These are phyloP conservation scores for Podospora pseudocomata DNA, from an alignment of 495 filamentous ascomycete genomes.

Conservation along the genomic window DNA sequence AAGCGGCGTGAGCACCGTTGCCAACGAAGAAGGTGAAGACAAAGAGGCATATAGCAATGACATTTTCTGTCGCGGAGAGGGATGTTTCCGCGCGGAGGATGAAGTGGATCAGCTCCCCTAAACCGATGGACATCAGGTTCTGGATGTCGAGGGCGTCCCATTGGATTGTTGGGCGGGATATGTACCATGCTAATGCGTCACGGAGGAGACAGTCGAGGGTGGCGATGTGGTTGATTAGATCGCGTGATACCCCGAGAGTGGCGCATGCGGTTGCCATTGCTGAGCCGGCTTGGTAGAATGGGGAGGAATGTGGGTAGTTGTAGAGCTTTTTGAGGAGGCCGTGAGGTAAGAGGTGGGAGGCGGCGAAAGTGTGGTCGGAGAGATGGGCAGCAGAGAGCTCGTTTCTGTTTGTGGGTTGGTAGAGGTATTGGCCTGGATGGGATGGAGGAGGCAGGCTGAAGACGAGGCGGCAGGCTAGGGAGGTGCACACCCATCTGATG, in stretches of 20 bases:
- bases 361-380: conserved; percentile 12
- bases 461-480: conserved; percentile 11
- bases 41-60: conserved; percentile 16
- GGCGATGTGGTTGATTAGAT: conserved; percentile 8
- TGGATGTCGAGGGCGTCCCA: conserved; percentile 21
- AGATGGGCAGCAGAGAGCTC: conserved; percentile 6
- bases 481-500: conserved; percentile 16
- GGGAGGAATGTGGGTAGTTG: conserved; percentile 14
- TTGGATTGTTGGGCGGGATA: not conserved
- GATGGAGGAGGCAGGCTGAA: conserved; percentile 11
- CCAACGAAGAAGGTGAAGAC: conserved; percentile 18
- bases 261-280: conserved; percentile 17
- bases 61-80: conserved; percentile 17
- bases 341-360: conserved; percentile 10
- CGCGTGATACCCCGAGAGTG: conserved; percentile 6
- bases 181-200: conserved; percentile 10
- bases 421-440: not conserved
- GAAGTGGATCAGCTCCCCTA: conserved; percentile 21
- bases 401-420: not conserved
- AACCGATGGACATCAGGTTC: conserved; percentile 14
- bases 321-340: conserved; percentile 8
- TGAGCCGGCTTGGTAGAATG: not conserved
- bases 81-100: conserved; percentile 10
- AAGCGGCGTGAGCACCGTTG: conserved; percentile 15
- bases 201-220: conserved; percentile 15